These are phyloP conservation scores for Andalucia godoyi DNA, from an alignment of 78 protist species.

Conservation along the genomic window DNA sequence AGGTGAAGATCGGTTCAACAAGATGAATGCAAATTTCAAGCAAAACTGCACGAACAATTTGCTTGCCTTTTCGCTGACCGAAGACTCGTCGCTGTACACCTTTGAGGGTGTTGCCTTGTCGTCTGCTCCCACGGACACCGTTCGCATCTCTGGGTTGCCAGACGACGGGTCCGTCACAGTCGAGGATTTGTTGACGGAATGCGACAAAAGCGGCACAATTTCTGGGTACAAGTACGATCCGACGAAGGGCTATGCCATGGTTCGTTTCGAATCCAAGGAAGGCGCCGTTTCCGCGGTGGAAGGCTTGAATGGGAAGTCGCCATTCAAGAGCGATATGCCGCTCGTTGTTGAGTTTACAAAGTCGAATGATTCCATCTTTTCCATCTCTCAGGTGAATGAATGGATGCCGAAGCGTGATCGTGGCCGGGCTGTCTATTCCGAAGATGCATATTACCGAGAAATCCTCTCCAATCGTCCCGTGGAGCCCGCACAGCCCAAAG, in stretches of 20 bases:
- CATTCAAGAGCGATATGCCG: too few species aligned
- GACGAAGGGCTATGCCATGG: background rate
- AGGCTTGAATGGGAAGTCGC: background rate
- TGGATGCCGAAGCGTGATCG: too few species aligned
- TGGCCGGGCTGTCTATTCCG: too few species aligned
- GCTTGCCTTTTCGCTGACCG: constrained; percentile 25
- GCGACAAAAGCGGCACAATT: background rate
- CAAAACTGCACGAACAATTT: background rate
- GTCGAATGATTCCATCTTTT: constrained; percentile 8
- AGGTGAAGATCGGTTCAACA: constrained; percentile 49
- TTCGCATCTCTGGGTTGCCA: background rate
- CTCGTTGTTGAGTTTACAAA: constrained; percentile 15
- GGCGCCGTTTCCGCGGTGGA: background rate
- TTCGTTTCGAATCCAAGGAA: background rate
- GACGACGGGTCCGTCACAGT: background rate
- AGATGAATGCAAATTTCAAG: constrained; percentile 14
- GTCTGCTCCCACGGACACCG: background rate
- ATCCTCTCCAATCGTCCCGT: background rate
- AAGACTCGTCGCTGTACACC: constrained; percentile 40
- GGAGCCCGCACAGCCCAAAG: constrained; percentile 1
- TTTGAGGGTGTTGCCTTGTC: constrained; percentile 77
- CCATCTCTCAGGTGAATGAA: background rate
- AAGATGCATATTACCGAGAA: background rate
- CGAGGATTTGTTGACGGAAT: background rate
- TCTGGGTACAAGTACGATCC: background rate